These are phyloP conservation scores for Sphenostylis stenocarpa DNA, from an alignment of 306 rosid genomes.

Conservation along the genomic window DNA sequence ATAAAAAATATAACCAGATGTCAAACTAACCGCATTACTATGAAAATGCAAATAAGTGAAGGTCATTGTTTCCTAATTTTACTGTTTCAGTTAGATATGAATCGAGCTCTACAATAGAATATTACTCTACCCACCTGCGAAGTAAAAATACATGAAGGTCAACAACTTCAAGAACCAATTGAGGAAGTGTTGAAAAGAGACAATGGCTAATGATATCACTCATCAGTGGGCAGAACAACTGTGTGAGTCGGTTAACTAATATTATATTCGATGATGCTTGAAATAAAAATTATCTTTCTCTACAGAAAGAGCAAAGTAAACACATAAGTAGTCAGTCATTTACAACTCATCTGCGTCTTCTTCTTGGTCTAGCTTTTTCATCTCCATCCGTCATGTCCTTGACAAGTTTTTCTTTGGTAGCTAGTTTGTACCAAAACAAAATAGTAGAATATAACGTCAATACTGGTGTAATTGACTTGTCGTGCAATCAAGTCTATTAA, in stretches of 20 bases:
- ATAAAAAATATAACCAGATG: not conserved
- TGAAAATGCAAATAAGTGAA: not conserved
- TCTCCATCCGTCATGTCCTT: not conserved
- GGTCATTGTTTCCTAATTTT: not conserved
- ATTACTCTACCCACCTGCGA: not conserved
- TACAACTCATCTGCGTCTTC: not conserved
- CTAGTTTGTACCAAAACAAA: slow-evolving; percentile 4
- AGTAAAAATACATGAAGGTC: not conserved
- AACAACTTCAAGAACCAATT: slow-evolving; percentile 11
- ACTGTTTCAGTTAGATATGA: not conserved
- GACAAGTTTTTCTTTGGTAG: not conserved
- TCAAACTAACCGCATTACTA: not conserved
- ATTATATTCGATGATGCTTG: not conserved
- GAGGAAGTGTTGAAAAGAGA: not conserved
- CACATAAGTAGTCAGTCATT: not conserved
- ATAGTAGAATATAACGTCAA: not conserved
- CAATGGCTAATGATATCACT: not conserved
- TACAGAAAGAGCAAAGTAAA: not conserved
- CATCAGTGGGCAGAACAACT: not conserved
- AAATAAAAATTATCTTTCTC: not conserved
- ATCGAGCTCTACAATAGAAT: not conserved
- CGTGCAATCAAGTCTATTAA: not conserved
- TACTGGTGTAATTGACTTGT: slow-evolving; percentile 7
- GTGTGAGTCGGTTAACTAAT: not conserved
- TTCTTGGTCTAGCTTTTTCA: not conserved